Evolutionary conservation across 495 filamentous ascomycete species (phyloP), one percentile per base, ranked within the genome.

Genomic region (Halenospora varia): DNA sequence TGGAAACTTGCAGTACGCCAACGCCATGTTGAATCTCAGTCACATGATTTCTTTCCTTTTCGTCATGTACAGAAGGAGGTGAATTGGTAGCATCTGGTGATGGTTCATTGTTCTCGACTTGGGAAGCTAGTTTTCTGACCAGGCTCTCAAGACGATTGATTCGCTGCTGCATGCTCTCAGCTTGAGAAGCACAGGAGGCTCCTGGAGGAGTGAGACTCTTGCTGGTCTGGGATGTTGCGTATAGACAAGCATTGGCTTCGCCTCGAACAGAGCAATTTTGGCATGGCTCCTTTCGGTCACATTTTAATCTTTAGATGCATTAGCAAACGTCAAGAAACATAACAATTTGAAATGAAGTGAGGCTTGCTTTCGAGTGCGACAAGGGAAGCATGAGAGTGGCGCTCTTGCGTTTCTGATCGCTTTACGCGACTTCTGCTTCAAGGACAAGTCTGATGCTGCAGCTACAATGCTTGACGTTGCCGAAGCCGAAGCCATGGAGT

Each of bases 211-310:
- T 22, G 22, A 72, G 70, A 0, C 73, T 75, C 3, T 78, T 70
- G 47, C 74, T 77, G 8, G 48, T 25, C n/a, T 57, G 48, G 19
- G 59, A 42, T 17, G 56, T 54, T 17, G 26, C 61, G 59, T 71
- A 75, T 9, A 59, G 51, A 52, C 74, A 76, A 0, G 60, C 45
- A 2, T 51, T 19, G 11, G 47, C 11, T 19, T 66, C 57, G 9
- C 62, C 63, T n/a, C 69, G 59, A 9, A 65, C 62, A 3, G 23
- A n/a, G 25, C 73, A 78, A 20, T 67, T 69, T 19, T 69, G 60
- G 53, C 74, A 76, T 8, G 75, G 74, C 22, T 59, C 22, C 50
- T 70, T 64, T 2, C 72, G 63, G 44, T 77, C 68, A 51, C 75
- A 77, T 67, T 73, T 73, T 22, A 73, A 39, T 40, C 74, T 75